Conservation (phyloP, 768 basidiomycete species). For the Flagelloscypha sp. region DNA sequence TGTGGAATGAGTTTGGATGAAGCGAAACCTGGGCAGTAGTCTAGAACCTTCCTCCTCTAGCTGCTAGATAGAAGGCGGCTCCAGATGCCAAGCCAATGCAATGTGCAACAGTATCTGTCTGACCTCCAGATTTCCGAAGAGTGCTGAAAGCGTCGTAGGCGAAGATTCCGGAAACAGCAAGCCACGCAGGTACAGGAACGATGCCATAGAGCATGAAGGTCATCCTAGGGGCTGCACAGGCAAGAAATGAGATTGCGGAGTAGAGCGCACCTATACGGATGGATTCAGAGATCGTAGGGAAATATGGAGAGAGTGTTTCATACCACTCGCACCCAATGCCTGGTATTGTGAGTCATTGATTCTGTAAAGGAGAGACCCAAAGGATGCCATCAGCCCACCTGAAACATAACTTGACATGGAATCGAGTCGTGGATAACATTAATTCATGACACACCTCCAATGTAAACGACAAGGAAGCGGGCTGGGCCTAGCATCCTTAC, state of each 20-base stretch:
- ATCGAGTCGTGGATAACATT: constrained; percentile 1
- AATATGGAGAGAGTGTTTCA: constrained; percentile 12
- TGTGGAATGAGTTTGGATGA: no score
- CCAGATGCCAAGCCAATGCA: constrained; percentile 13
- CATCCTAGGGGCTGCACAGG: constrained; percentile 57
- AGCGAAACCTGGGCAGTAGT: no score
- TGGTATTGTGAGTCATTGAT: constrained; percentile 28
- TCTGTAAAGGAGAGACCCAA: constrained; percentile 27
- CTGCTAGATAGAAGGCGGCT: constrained; percentile 26
- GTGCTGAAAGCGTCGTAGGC: constrained; percentile 44
- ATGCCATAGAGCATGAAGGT: constrained; percentile 69
- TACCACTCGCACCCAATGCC: constrained; percentile 70
- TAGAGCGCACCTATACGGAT: constrained; percentile 55
- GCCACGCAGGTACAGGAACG: constrained; percentile 75
- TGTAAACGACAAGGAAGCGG: constrained; percentile 64
- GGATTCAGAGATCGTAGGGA: neutral
- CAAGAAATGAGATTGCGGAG: constrained; percentile 62
- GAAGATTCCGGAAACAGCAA: constrained; percentile 59
- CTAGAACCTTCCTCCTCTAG: no score
- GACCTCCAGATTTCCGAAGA: neutral
- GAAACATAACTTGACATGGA: constrained; percentile 4
- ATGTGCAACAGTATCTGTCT: constrained; percentile 9
- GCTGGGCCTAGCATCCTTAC: constrained; percentile 55
- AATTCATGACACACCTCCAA: constrained; percentile 46
- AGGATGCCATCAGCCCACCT: constrained; percentile 56